A percentile compares a stretch with the other conserved stretches of the same genome.
phyloP scores from a whole-genome alignment of 139 green algal genomes.

The Closterium sp. region DNA sequence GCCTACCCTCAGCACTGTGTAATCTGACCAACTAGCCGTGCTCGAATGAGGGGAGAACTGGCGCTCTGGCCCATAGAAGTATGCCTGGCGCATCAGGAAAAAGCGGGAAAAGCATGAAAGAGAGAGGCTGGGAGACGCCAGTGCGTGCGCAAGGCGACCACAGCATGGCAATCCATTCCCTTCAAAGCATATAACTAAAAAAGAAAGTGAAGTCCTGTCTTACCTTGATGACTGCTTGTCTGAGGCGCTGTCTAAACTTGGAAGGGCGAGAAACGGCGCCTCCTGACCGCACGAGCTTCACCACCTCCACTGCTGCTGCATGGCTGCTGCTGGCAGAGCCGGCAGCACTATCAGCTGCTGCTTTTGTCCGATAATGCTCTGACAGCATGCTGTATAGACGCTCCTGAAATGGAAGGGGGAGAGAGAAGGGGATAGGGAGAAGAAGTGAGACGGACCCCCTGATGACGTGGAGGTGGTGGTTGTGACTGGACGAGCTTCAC shows the following conservation, averaged over 20 bases:
- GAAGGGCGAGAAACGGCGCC: slow-evolving; percentile 74
- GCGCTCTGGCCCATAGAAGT: slow-evolving; percentile 81
- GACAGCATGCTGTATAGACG: slow-evolving; percentile 63
- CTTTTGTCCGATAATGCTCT: slow-evolving; percentile 4
- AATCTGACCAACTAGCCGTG: slow-evolving; percentile 54
- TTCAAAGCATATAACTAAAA: too few relatives aligned
- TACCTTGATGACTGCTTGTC: slow-evolving; percentile 38
- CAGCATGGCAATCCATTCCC: too few relatives aligned
- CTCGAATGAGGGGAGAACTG: slow-evolving; percentile 65
- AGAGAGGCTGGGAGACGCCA: too few relatives aligned
- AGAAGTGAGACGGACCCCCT: too few relatives aligned
- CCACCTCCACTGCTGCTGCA: slow-evolving; percentile 24
- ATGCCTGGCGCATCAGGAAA: slow-evolving; percentile 58
- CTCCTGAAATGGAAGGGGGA: slow-evolving; percentile 55
- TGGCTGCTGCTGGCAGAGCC: neutral
- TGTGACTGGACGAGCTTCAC: slow-evolving; percentile 80
- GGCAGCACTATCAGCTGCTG: neutral
- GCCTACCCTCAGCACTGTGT: slow-evolving; percentile 76
- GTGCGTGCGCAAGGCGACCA: too few relatives aligned
- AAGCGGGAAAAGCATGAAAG: neutral
- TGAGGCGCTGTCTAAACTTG: slow-evolving; percentile 57
- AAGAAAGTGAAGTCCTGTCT: neutral
- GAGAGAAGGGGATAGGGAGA: too few relatives aligned
- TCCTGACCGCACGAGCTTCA: slow-evolving; percentile 81
- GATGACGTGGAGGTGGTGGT: too few relatives aligned